A percentile compares a stretch with the other conserved stretches of the same genome.
phyloP scores from a whole-genome alignment of 1,139 yeast genomes.

The Nakaseomyces kungkrabaensis region DNA sequence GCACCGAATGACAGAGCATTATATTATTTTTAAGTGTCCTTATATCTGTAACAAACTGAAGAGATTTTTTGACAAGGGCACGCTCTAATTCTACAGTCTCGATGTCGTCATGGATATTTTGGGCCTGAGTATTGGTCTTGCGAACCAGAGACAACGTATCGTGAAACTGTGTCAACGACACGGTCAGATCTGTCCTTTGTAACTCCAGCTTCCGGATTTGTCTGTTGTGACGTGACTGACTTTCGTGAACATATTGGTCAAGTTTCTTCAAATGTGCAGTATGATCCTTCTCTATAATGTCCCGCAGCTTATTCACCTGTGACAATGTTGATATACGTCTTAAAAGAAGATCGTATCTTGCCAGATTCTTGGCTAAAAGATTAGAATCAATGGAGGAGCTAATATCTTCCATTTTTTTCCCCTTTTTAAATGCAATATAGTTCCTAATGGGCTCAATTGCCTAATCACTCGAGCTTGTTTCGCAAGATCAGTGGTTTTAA shows the following conservation, averaged over 20 bases:
- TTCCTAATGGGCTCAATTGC: too few species aligned
- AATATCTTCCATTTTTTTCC: not conserved
- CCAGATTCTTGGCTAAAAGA: constrained; percentile 18
- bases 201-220: constrained; percentile 31
- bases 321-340: constrained; percentile 24
- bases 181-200: constrained; percentile 37
- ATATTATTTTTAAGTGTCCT: constrained; percentile 38
- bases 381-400: not conserved
- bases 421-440: too few species aligned
- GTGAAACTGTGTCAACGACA: constrained; percentile 32
- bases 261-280: constrained; percentile 12
- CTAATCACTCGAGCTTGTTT: too few species aligned
- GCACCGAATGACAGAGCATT: constrained; percentile 19
- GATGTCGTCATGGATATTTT: constrained; percentile 57
- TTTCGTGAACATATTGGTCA: constrained; percentile 15
- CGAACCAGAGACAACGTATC: constrained; percentile 29
- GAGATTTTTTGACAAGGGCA: constrained; percentile 53
- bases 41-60: constrained; percentile 55
- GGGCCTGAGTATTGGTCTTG: constrained; percentile 57
- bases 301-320: constrained; percentile 21
- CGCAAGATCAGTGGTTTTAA: too few species aligned
- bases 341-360: constrained; percentile 21
- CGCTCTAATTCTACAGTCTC: constrained; percentile 64
- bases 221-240: constrained; percentile 23
- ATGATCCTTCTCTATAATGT: constrained; percentile 17